phyloP scores from a whole-genome alignment of 495 filamentous ascomycete genomes.

The Talaromyces stipitatus region DNA sequence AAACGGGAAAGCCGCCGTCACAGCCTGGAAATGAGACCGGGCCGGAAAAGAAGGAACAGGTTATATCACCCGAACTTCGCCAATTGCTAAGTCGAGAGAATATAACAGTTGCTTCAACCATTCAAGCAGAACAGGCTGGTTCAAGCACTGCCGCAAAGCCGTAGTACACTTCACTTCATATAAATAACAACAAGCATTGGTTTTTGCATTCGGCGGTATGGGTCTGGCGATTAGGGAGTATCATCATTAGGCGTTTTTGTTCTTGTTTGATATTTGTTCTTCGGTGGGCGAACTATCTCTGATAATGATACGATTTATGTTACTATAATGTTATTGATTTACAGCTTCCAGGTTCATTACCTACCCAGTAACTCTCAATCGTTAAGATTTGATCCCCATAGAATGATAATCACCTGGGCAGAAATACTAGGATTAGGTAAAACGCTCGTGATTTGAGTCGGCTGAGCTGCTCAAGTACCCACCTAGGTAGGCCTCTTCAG shows the following conservation, averaged over 20 bases:
- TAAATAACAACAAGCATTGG: not conserved
- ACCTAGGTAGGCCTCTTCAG: too few species aligned
- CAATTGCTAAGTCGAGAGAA: constrained; percentile 66
- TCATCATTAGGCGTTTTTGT: not conserved
- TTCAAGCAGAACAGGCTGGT: not conserved
- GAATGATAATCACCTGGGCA: too few species aligned
- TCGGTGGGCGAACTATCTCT: too few species aligned
- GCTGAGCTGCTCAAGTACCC: too few species aligned
- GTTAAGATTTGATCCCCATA: too few species aligned
- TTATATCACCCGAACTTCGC: constrained; percentile 78
- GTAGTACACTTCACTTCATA: not conserved
- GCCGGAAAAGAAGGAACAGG: constrained; percentile 29
- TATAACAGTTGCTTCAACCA: not conserved
- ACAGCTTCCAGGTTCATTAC: not conserved
- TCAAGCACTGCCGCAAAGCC: not conserved
- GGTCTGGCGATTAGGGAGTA: not conserved
- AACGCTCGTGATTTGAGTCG: too few species aligned
- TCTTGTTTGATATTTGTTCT: not conserved
- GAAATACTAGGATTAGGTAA: too few species aligned
- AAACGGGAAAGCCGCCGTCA: constrained; percentile 8
- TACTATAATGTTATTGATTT: not conserved
- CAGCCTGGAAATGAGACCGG: not conserved
- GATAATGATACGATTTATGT: not conserved
- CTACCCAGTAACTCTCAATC: not conserved
- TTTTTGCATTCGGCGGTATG: too few species aligned